Evolutionary conservation across 2,329 filamentous ascomycete genomes (phyloP).

Genomic region (Allantophomopsis lycopodina): DNA sequence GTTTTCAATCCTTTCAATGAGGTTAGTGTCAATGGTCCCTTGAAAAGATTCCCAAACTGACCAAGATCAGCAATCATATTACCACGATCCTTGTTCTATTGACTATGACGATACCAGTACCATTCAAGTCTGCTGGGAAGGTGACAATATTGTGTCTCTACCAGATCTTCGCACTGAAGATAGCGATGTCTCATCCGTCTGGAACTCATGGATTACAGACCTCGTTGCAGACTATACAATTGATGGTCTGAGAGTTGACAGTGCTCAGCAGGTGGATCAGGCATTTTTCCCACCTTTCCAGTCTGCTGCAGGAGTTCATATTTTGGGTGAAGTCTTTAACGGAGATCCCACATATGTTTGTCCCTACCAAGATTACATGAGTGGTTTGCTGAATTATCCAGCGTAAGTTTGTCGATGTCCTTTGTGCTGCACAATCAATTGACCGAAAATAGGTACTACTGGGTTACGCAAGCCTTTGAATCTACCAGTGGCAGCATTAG

Average conservation of each 20-base stretch:
- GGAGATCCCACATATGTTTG: conserved; percentile 38
- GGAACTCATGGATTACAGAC: conserved; percentile 11
- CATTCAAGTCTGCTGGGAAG: conserved; percentile 1
- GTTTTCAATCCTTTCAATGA: conserved; percentile 24
- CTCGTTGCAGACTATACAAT: conserved; percentile 19
- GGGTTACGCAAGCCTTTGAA: conserved; percentile 14
- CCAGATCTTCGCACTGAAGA: conserved; percentile 16
- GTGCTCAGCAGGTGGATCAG: conserved; percentile 28
- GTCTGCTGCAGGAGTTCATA: conserved; percentile 38
- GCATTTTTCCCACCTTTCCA: conserved; percentile 41
- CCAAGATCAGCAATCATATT: conserved; percentile 15
- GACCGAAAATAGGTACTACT: conserved; percentile 9
- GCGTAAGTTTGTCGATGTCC: conserved; percentile 19
- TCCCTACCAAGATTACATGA: conserved; percentile 37
- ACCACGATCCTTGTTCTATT: conserved; percentile 17
- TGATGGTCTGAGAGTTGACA: conserved; percentile 36
- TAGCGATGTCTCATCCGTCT: conserved; percentile 8
- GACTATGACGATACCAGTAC: conserved; percentile 22
- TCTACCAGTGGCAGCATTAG: conserved; percentile 14
- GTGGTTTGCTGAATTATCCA: conserved; percentile 48
- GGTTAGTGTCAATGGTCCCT: conserved; percentile 2
- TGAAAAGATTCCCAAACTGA: no score
- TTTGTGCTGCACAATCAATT: not conserved
- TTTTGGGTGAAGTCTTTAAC: conserved; percentile 45
- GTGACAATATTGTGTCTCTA: conserved; percentile 12